A percentile compares a stretch with the other conserved stretches of the same genome.
phyloP scores from a whole-genome alignment of 257 asterid species.

The Salvia hispanica region DNA sequence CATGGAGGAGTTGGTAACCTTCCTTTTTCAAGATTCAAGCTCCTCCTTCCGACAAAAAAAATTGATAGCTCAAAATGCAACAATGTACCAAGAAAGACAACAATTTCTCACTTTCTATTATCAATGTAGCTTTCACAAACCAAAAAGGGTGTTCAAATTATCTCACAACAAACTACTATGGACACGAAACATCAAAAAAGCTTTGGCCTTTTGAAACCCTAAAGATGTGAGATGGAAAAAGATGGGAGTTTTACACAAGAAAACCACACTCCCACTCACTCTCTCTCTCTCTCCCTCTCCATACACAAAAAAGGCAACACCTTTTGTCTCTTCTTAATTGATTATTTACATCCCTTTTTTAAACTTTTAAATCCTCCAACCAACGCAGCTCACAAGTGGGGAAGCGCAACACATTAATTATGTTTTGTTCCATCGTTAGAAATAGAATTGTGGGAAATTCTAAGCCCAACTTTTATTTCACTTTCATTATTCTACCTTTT shows the following conservation, averaged over 20 bases:
- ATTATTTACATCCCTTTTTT: conserved; percentile 12
- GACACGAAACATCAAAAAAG: conserved; percentile 31
- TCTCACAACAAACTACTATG: conserved; percentile 29
- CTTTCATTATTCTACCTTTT: not conserved
- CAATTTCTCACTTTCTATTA: conserved; percentile 21
- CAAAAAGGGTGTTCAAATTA: conserved; percentile 30
- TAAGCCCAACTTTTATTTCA: not conserved
- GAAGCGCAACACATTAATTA: conserved; percentile 24
- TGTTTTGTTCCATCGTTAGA: conserved; percentile 28
- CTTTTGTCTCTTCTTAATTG: conserved; percentile 39
- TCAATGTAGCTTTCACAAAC: conserved; percentile 5
- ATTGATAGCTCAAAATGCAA: conserved; percentile 29
- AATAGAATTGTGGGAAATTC: conserved; percentile 15
- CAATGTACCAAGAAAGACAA: conserved; percentile 32
- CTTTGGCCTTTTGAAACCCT: conserved; percentile 43
- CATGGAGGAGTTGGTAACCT: conserved; percentile 20
- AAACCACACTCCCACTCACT: conserved; percentile 32
- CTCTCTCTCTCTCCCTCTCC: conserved; percentile 30
- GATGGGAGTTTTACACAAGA: conserved; percentile 33
- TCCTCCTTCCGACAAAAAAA: conserved; percentile 24
- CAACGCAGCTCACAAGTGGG: conserved; percentile 36
- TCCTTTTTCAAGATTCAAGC: conserved; percentile 37
- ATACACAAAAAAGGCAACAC: conserved; percentile 36
- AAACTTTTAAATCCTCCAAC: conserved; percentile 7
- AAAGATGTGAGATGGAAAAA: conserved; percentile 35